phyloP scores from a whole-genome alignment of 441 rosid genomes.

The Melastoma candidum region DNA sequence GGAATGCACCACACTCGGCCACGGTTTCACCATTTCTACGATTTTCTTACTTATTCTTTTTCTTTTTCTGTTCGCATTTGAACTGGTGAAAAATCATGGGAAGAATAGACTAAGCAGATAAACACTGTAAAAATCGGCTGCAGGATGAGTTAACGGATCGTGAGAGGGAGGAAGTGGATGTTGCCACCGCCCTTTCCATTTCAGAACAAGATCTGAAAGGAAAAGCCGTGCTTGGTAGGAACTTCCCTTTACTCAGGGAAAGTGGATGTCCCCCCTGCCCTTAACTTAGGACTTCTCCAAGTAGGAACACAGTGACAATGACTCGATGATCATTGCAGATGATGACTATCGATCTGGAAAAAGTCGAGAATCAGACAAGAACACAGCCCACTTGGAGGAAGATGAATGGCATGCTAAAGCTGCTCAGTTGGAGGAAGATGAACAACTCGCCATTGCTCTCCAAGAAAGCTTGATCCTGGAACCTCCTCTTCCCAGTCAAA shows the following conservation, averaged over 20 bases:
- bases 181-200: slow-evolving; percentile 50
- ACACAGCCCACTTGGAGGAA: slow-evolving; percentile 21
- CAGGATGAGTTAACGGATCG: slow-evolving; percentile 45
- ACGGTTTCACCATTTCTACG: too few species aligned
- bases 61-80: too few species aligned
- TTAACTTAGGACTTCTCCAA: neutral
- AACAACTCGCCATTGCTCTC: slow-evolving; percentile 65
- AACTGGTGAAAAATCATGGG: too few species aligned
- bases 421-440: slow-evolving; percentile 62
- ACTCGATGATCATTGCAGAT: slow-evolving; percentile 3
- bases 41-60: too few species aligned
- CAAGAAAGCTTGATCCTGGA: slow-evolving; percentile 51
- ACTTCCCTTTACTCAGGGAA: too few species aligned
- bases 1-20: too few species aligned
- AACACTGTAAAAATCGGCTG: slow-evolving; percentile 10
- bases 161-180: slow-evolving; percentile 43
- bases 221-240: slow-evolving; percentile 45
- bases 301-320: slow-evolving; percentile 5
- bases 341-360: slow-evolving; percentile 17
- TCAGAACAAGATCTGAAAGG: slow-evolving; percentile 43
- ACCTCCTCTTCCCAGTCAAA: slow-evolving; percentile 37
- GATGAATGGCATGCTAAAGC: slow-evolving; percentile 27
- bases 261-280: neutral
- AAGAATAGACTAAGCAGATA: too few species aligned
- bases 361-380: slow-evolving; percentile 16